phyloP scores from a whole-genome alignment of 2,329 filamentous ascomycete genomes.

The Fusarium acutatum region DNA sequence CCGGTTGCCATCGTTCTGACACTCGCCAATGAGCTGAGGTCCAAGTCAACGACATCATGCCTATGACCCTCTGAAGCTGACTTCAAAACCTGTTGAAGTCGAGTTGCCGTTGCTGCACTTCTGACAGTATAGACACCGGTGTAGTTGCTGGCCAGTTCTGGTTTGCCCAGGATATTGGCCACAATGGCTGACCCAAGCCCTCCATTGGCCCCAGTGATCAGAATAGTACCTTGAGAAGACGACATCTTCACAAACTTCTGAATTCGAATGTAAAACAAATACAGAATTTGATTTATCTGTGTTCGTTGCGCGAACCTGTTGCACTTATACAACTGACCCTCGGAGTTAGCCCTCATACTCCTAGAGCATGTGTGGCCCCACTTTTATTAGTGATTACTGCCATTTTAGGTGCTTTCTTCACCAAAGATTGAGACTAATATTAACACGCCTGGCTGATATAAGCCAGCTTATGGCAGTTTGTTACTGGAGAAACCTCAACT shows the following conservation, averaged over 20 bases:
- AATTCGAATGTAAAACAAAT: background rate
- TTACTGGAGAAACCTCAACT: background rate
- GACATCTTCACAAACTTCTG: background rate
- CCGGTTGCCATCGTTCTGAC: conserved; percentile 40
- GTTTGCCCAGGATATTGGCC: conserved; percentile 39
- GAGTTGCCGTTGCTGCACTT: conserved; percentile 42
- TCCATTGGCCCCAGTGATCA: conserved; percentile 52
- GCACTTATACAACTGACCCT: conserved; percentile 25
- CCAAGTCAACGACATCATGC: conserved; percentile 46
- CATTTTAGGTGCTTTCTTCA: background rate
- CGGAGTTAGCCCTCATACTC: background rate
- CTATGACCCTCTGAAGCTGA: conserved; percentile 35
- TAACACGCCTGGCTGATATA: conserved; percentile 38
- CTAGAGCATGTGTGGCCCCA: background rate
- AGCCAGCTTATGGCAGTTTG: conserved; percentile 20
- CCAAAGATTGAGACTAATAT: background rate
- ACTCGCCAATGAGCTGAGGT: conserved; percentile 43
- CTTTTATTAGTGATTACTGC: conserved; percentile 17
- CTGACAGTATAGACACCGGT: conserved; percentile 50
- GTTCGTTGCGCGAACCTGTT: background rate
- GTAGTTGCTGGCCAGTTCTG: conserved; percentile 45
- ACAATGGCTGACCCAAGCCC: conserved; percentile 49
- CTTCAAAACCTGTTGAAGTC: conserved; percentile 39
- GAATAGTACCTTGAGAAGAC: conserved; percentile 42
- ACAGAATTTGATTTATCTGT: background rate